phyloP scores from a whole-genome alignment of 106 monocot genomes.

The Xerophyta viscosa region DNA sequence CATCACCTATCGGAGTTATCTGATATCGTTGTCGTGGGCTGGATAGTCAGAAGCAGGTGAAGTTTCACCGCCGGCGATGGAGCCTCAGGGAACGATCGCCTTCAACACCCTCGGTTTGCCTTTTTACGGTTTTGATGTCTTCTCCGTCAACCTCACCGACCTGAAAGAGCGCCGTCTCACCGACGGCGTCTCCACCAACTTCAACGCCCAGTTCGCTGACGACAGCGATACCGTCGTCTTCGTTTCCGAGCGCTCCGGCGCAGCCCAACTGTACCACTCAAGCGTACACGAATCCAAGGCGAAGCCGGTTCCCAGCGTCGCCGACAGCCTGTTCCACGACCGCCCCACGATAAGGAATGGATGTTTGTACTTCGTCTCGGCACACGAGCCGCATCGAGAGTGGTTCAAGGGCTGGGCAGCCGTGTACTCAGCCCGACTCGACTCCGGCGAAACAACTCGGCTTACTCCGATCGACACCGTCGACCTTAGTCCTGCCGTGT shows the following conservation, averaged over 20 bases:
- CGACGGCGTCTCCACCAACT: slow-evolving; percentile 69
- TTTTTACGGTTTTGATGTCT: slow-evolving; percentile 64
- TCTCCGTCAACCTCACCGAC: slow-evolving; percentile 24
- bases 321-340: slow-evolving; percentile 58
- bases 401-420: slow-evolving; percentile 79
- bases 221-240: slow-evolving; percentile 26
- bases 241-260: slow-evolving; percentile 67
- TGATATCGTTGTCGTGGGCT: too few species aligned
- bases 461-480: slow-evolving; percentile 40
- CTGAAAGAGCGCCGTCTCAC: slow-evolving; percentile 56
- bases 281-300: slow-evolving; percentile 1
- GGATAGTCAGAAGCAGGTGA: too few species aligned
- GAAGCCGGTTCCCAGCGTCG: slow-evolving; percentile 23
- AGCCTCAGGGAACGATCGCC: slow-evolving; percentile 37
- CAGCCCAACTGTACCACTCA: slow-evolving; percentile 30
- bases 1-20: too few species aligned
- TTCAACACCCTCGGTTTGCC: slow-evolving; percentile 44
- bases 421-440: slow-evolving; percentile 33
- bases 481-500: slow-evolving; percentile 79
- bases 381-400: slow-evolving; percentile 38
- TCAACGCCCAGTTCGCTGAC: slow-evolving; percentile 75
- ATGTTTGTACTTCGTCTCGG: slow-evolving; percentile 45
- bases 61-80: slow-evolving; percentile 8
- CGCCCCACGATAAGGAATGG: slow-evolving; percentile 44
- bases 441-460: slow-evolving; percentile 15